phyloP scores from a whole-genome alignment of 805 yeast genomes.

The Pichia kluyveri region DNA sequence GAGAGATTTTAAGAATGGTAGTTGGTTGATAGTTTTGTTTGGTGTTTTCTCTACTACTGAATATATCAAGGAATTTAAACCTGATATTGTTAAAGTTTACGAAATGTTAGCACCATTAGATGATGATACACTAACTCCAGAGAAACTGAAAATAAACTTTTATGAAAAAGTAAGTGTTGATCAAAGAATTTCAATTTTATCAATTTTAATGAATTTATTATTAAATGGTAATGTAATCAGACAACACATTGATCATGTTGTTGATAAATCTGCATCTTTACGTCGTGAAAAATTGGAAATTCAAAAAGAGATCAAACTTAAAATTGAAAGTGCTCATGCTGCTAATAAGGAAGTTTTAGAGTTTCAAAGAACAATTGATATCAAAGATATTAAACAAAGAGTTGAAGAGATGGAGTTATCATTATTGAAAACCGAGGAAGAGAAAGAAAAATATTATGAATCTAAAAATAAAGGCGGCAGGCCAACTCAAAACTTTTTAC shows the following conservation, averaged over 20 bases:
- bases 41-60: conserved; percentile 62
- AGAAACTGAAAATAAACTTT: conserved; percentile 45
- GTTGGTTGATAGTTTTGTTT: conserved; percentile 71
- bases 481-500: conserved; percentile 18
- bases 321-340: conserved; percentile 42
- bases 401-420: conserved; percentile 17
- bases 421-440: conserved; percentile 8
- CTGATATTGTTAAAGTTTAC: conserved; percentile 41
- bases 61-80: conserved; percentile 44
- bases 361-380: conserved; percentile 21
- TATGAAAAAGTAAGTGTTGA: conserved; percentile 40
- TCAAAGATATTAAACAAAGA: conserved; percentile 15
- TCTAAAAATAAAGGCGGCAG: conserved; percentile 16
- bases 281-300: conserved; percentile 62
- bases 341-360: conserved; percentile 33
- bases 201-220: conserved; percentile 55
- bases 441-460: conserved; percentile 12
- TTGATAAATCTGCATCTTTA: conserved; percentile 52
- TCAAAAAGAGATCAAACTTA: conserved; percentile 47
- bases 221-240: conserved; percentile 52
- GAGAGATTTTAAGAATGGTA: conserved; percentile 72
- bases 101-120: conserved; percentile 48
- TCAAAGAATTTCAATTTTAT: conserved; percentile 36
- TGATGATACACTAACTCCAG: conserved; percentile 37
- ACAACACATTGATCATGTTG: conserved; percentile 53